These are phyloP conservation scores for Phytophthora meadii DNA, from an alignment of 352 stramenopile species.

Conservation along the genomic window DNA sequence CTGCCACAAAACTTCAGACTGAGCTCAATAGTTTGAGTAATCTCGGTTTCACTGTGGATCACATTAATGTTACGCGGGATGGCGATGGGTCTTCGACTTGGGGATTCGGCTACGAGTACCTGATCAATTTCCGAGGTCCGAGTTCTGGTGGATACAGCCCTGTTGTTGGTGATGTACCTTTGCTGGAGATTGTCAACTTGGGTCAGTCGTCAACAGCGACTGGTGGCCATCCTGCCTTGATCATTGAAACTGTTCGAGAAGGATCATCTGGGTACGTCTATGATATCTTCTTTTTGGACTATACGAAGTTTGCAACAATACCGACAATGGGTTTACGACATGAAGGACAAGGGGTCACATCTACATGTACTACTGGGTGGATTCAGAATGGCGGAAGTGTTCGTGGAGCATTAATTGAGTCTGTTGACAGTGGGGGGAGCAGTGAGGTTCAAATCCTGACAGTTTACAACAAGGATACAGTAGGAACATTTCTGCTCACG, in stretches of 20 bases:
- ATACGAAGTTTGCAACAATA: constrained; percentile 10
- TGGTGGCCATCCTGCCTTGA: constrained; percentile 63
- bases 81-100: constrained; percentile 70
- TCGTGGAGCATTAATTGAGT: constrained; percentile 50
- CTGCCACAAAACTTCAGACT: constrained; percentile 57
- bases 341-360: constrained; percentile 19
- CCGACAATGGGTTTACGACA: constrained; percentile 43
- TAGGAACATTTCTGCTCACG: constrained; percentile 50
- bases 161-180: constrained; percentile 64
- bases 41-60: constrained; percentile 33
- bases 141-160: constrained; percentile 58
- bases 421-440: constrained; percentile 60
- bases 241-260: constrained; percentile 71
- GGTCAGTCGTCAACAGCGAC: constrained; percentile 42
- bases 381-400: constrained; percentile 41
- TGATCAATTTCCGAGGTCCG: constrained; percentile 68
- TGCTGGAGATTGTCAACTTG: constrained; percentile 61
- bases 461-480: constrained; percentile 30
- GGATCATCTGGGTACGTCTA: constrained; percentile 67
- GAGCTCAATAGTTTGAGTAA: constrained; percentile 70
- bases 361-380: constrained; percentile 34
- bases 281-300: constrained; percentile 79
- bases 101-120: constrained; percentile 85
- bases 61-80: constrained; percentile 71
- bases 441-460: constrained; percentile 67